Evolutionary conservation across 345 rosid genomes (phyloP), one percentile per base, ranked within the genome.

Genomic region (Jatropha curcas): DNA sequence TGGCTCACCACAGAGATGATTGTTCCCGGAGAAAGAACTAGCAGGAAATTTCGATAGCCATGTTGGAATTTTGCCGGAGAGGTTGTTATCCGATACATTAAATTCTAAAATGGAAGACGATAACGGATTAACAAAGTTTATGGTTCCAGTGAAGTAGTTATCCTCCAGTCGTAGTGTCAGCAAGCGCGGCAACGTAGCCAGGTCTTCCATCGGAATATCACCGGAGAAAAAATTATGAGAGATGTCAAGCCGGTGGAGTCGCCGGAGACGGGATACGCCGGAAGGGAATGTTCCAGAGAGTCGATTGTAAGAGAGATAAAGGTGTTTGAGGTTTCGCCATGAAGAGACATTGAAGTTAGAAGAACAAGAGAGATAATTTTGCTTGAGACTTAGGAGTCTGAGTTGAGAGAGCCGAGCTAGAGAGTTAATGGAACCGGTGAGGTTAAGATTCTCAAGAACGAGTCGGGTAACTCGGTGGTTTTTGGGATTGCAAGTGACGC

Each of bases 251-350:
- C 86, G 77, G 35, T 58, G 75, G 37, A 85, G 86, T 6, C 78
- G 86, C 30, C 70, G 75, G 57, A 82, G 77, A 35, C 7, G 19
- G 28, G 71, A 28, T 4, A 81, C 31, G 1, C 84, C 83, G 6
- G 75, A 1, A 5, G 88, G 88, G 71, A 85, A 85, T 0, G 3
- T 19, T 1, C 82, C 82, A 0, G 65, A 8, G 72, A 85, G 71
- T 1, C 64, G 67, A 62, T 82, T 85, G 81, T 74, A 70, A 31
- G 84, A 81, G 68, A 85, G 88, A 75, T 78, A 73, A 59, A 85
- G 79, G 45, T 71, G 83, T 74, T 81, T 82, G 20, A 85, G 22
- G 28, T 68, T 60, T 1, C 77, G 67, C 74, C 80, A 81, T 0
- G 76, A 45, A 55, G 86, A 82, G 33, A 82, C 52, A 46, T 66